These are phyloP conservation scores for Leucogyrophana mollusca DNA, from an alignment of 768 basidiomycete species.

Conservation along the genomic window DNA sequence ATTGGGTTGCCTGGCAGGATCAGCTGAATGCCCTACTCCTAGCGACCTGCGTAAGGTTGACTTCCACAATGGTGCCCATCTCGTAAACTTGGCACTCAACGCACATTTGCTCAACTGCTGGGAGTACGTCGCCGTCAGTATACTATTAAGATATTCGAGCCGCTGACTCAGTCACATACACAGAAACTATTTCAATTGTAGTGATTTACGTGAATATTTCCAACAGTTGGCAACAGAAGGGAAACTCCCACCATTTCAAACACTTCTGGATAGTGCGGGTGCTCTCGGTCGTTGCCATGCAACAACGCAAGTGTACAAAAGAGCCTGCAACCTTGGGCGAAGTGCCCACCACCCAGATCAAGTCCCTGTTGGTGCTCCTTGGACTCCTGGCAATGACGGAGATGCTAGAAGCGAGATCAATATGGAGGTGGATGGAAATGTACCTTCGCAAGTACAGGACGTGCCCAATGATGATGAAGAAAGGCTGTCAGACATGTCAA, in stretches of 20 bases:
- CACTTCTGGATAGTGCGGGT: background rate
- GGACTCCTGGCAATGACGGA: too few relatives aligned
- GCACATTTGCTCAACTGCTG: constrained; percentile 20
- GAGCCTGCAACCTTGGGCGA: background rate
- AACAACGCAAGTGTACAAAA: background rate
- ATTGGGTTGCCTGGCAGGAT: constrained; percentile 14
- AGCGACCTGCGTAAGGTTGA: constrained; percentile 24
- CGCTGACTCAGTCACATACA: background rate
- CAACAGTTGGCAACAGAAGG: background rate
- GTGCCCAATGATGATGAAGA: background rate
- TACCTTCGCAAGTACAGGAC: background rate
- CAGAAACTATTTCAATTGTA: background rate
- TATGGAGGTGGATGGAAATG: background rate
- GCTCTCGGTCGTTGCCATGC: background rate
- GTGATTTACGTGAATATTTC: background rate
- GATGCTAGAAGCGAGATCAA: background rate
- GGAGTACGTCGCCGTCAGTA: constrained; percentile 5
- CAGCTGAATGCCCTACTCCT: constrained; percentile 17
- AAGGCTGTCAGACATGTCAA: background rate
- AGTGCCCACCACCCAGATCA: background rate
- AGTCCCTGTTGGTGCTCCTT: background rate
- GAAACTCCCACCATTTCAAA: background rate
- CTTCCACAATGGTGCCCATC: constrained; percentile 18
- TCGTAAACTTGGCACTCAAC: constrained; percentile 17
- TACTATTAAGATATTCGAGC: too few relatives aligned